Percentiles rank a stretch among this genome's conserved stretches.
Conservation (phyloP, 352 stramenopile genomes). For the Pythium utonaiense region DNA sequence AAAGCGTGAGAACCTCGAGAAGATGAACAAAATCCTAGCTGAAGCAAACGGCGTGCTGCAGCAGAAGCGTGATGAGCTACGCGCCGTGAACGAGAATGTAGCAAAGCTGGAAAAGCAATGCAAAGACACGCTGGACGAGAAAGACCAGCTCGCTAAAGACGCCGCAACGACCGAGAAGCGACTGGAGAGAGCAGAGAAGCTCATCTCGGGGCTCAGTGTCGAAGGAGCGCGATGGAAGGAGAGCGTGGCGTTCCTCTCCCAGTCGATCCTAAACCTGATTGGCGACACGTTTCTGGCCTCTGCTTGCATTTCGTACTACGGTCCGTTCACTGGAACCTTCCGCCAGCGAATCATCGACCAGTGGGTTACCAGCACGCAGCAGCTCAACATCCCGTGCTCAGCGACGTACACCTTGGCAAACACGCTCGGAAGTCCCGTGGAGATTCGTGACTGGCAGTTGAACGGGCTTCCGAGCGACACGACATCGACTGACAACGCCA, state of each 20-base stretch:
- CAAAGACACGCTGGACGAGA: slow-evolving; percentile 89
- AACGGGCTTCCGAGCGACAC: slow-evolving; percentile 89
- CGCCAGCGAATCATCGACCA: slow-evolving; percentile 67
- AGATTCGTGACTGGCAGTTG: slow-evolving; percentile 92
- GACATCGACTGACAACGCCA: slow-evolving; percentile 92
- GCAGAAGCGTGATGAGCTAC: slow-evolving; percentile 88
- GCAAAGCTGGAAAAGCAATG: slow-evolving; percentile 87
- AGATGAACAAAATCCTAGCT: slow-evolving; percentile 89
- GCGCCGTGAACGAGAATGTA: slow-evolving; percentile 89
- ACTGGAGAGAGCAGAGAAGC: slow-evolving; percentile 87
- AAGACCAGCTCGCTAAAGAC: slow-evolving; percentile 87
- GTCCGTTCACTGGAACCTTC: slow-evolving; percentile 90
- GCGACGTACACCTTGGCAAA: slow-evolving; percentile 61
- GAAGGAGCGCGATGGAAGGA: slow-evolving; percentile 93
- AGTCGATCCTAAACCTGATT: slow-evolving; percentile 82
- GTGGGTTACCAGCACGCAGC: slow-evolving; percentile 69
- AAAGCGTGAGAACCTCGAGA: slow-evolving; percentile 89
- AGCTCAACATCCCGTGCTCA: slow-evolving; percentile 70
- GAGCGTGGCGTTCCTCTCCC: slow-evolving; percentile 69
- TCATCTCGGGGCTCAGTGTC: slow-evolving; percentile 87
- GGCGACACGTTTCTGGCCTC: slow-evolving; percentile 92
- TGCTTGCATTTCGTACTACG: slow-evolving; percentile 93
- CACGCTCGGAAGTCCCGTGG: slow-evolving; percentile 86
- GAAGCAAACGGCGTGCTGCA: slow-evolving; percentile 85
- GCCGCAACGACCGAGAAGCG: slow-evolving; percentile 86